Base-by-base conservation (phyloP, 208 protist genomes). In the Trypanosoma cruzi region DNA sequence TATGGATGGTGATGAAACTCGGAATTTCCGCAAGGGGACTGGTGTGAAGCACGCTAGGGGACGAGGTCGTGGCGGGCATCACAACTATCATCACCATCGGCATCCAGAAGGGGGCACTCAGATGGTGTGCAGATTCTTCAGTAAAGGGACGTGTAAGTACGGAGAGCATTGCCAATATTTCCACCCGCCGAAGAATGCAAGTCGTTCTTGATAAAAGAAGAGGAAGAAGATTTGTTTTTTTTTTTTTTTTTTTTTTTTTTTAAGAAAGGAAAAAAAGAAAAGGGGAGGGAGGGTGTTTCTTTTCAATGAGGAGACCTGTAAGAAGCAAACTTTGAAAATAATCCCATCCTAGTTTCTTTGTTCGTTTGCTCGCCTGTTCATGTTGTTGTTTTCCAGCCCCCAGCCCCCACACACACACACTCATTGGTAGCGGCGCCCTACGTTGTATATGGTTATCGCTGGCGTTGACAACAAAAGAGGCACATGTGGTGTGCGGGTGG, bases 31-130 rank as follows among this genome's bases (percentile, higher is more conserved):
- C 31, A 72, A 77, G 46, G 56, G 63, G 36, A 55, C 3, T 31
- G 52, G 52, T 4, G 10, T 68, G 42, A 36, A 46, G 1, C 58
- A 72, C 20, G 5, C 60, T 56, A 66, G 64, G 59, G 66, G 64
- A 44, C 72, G 72, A 26, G 72, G 72, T 36, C 64, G 72, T 22
- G 72, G 72, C 18, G 61, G 55, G 14, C 55, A 68, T 56, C 66
- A 77, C 66, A 53, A 24, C 10, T 68, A 60, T 20, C 64, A 71
- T 34, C 18, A 37, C n/a, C 66, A 71, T 52, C 46, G 61, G 11
- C 58, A 71, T 52, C 24, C 31, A 6, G 67, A 73, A 16, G 46
- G 49, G 11, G 59, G 44, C 56, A 42, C 34, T 29, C 59, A 66
- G 22, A 24, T 48, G 42, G 4, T 69, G 8, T 77, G 72, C 31